Evolutionary conservation across 2,329 filamentous ascomycete genomes (phyloP), one percentile per base, ranked within the genome.

Genomic region (Gnomoniopsis sp.): DNA sequence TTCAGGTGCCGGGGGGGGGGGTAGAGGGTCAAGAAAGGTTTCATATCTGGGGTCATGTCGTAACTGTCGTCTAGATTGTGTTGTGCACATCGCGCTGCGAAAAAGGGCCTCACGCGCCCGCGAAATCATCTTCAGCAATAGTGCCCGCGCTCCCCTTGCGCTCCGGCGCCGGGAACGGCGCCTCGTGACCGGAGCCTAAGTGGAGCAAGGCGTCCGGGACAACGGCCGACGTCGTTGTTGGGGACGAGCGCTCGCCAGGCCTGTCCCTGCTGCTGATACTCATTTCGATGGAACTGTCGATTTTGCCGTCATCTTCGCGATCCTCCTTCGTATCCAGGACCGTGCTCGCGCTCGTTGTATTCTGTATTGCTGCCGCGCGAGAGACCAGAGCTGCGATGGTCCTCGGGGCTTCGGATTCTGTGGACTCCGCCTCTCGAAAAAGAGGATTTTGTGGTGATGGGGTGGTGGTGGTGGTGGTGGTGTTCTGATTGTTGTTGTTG

Each of bases 351-450:
- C 61, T 61, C 58, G 57, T 58, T 43, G 49, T 54, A 21, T 53
- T 58, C 58, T 62, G 61, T 60, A 61, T 47, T 61, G 61, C 17
- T 53, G 58, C 61, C 58, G 53, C 61, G 57, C 49, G 50, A 49
- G 52, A 48, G 52, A 57, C 61, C 61, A 62, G 55, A 62, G 58
- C 60, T 47, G 44, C 21, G 49, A 49, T 36, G 10, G 53, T 56
- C 60, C 60, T 53, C 49, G 58, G 61, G 58, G 58, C 61, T 58
- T 51, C 61, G 58, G 58, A 58, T 62, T 53, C 61, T 62, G 61
- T 62, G 49, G 41, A 56, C 61, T 58, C 55, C 58, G 61, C 53
- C 52, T 57, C 47, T 50, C 38, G 58, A 62, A 62, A 62, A 62
- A 62, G 61, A 62, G 61, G 55, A 57, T 57, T 58, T 46, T 61